phyloP scores from a whole-genome alignment of 2,329 filamentous ascomycete genomes.

The Penicillium sumatraense region DNA sequence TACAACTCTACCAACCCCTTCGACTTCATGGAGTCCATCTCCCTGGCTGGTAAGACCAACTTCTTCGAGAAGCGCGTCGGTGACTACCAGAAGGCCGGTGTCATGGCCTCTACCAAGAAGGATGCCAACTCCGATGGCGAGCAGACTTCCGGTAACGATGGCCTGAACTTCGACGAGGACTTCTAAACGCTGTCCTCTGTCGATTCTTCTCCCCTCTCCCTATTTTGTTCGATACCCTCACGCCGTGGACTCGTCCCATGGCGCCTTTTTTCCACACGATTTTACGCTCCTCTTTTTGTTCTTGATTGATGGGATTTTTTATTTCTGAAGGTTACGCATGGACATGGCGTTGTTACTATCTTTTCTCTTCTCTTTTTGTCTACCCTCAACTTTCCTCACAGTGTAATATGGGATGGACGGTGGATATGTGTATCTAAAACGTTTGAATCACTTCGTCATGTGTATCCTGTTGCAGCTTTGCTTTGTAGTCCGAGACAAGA shows the following conservation, averaged over 20 bases:
- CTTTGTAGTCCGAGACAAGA: not conserved
- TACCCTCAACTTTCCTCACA: conserved; percentile 15
- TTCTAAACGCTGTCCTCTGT: conserved; percentile 67
- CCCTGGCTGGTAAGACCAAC: conserved; percentile 98
- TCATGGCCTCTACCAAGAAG: conserved; percentile 91
- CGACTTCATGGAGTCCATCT: conserved; percentile 99
- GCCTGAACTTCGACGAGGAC: conserved; percentile 95
- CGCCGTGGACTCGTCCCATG: conserved; percentile 16
- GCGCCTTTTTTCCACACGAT: conserved; percentile 27
- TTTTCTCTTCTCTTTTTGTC: conserved; percentile 13
- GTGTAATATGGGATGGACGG: conserved; percentile 27
- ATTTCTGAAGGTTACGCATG: conserved; percentile 37
- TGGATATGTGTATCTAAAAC: conserved; percentile 29
- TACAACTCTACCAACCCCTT: conserved; percentile 96
- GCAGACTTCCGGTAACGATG: conserved; percentile 53
- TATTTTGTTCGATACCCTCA: conserved; percentile 31
- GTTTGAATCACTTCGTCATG: conserved; percentile 22
- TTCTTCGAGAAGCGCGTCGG: conserved; percentile 99
- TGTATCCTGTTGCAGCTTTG: not conserved
- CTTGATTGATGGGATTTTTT: conserved; percentile 35
- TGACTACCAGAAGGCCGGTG: conserved; percentile 99
- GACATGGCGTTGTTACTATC: conserved; percentile 35
- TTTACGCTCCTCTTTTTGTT: conserved; percentile 29
- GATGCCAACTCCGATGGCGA: conserved; percentile 56
- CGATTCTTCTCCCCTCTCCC: conserved; percentile 10